Conservation (phyloP, 2,329 filamentous ascomycete species). For the Bipolaris bicolor region DNA sequence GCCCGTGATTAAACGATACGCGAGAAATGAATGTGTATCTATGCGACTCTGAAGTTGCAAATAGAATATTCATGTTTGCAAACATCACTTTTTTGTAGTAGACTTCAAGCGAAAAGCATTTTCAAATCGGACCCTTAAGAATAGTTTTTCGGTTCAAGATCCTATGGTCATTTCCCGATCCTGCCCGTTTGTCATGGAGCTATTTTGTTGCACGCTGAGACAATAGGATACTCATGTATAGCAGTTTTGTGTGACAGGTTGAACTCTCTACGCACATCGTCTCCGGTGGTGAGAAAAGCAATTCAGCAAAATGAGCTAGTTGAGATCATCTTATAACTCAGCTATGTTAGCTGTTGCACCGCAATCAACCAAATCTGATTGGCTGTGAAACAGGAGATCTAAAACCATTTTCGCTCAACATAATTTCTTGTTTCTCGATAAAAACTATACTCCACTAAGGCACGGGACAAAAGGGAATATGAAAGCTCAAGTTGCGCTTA, state of each 20-base stretch:
- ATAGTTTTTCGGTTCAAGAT: no score
- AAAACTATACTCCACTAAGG: no score
- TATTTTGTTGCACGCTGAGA: neutral
- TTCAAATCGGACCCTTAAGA: neutral
- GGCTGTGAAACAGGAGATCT: neutral
- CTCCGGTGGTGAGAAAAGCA: neutral
- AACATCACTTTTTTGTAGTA: neutral
- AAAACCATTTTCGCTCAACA: neutral
- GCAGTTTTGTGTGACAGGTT: neutral
- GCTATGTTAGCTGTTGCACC: no score
- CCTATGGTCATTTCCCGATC: no score
- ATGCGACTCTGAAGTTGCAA: neutral
- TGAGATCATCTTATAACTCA: no score
- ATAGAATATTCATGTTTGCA: neutral
- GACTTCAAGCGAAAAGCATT: neutral
- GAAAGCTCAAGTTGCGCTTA: neutral
- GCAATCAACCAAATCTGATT: neutral
- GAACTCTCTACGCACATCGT: neutral
- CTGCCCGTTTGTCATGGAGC: neutral
- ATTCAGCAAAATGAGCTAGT: neutral
- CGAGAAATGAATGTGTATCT: neutral
- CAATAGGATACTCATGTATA: neutral
- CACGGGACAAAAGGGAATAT: no score
- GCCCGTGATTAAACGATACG: neutral
- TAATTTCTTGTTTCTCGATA: no score